phyloP scores from a whole-genome alignment of 768 basidiomycete genomes.

The Chalciporus pseudorubinellus region DNA sequence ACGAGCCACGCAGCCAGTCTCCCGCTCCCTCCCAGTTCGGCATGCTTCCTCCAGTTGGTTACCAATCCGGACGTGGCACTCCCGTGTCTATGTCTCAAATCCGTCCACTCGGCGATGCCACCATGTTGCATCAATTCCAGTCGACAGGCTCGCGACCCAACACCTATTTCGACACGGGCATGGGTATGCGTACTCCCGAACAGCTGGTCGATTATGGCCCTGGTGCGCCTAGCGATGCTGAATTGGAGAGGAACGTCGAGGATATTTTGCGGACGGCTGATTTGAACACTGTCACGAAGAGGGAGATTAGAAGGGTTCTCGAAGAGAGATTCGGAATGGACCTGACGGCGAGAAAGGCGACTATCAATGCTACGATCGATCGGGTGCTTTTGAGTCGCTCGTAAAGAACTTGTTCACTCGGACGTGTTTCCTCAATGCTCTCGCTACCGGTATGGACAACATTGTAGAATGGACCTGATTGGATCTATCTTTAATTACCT shows the following conservation, averaged over 20 bases:
- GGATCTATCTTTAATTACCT: conserved; percentile 21
- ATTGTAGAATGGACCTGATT: conserved; percentile 18
- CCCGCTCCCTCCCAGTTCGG: conserved; percentile 68
- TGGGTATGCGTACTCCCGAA: conserved; percentile 50
- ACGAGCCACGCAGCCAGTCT: conserved; percentile 72
- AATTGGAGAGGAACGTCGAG: conserved; percentile 74
- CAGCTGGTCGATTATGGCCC: conserved; percentile 41
- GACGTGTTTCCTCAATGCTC: neutral
- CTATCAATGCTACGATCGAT: conserved; percentile 80
- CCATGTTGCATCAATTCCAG: conserved; percentile 56
- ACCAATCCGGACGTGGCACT: conserved; percentile 76
- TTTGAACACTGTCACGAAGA: conserved; percentile 88
- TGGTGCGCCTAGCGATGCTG: conserved; percentile 58
- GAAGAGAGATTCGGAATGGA: conserved; percentile 83
- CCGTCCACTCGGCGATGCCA: conserved; percentile 32
- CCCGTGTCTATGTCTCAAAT: conserved; percentile 45
- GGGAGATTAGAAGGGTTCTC: conserved; percentile 79
- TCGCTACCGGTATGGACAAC: conserved; percentile 2
- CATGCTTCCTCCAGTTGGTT: conserved; percentile 57
- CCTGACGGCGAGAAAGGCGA: conserved; percentile 63
- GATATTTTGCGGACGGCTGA: conserved; percentile 75
- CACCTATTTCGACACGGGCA: conserved; percentile 67
- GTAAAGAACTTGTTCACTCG: conserved; percentile 3
- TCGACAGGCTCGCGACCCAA: conserved; percentile 70
- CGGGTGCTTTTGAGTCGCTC: conserved; percentile 56